Percentiles rank a stretch among this genome's conserved stretches.
phyloP scores from a whole-genome alignment of 176 grass and related monocot species.

The Bolboschoenus planiculmis region DNA sequence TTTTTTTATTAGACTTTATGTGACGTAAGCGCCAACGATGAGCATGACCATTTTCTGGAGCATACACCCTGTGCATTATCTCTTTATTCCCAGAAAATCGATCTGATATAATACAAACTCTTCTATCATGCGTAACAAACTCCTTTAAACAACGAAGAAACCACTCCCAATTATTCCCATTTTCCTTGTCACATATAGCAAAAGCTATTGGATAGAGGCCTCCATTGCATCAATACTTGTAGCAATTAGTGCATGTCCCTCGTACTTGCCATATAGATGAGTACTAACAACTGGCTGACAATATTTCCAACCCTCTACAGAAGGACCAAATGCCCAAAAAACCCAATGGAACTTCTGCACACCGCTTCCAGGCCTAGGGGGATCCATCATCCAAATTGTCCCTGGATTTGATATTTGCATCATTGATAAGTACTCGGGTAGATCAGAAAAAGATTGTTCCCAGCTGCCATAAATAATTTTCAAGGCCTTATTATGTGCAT shows the following conservation, averaged over 20 bases:
- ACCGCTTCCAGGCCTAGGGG: background rate
- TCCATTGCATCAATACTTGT: background rate
- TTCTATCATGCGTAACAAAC: background rate
- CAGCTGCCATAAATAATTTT: constrained; percentile 21
- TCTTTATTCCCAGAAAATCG: too few species aligned
- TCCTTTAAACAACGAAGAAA: background rate
- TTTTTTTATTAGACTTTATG: too few species aligned
- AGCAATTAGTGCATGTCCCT: background rate
- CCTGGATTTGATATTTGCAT: background rate
- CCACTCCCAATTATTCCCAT: constrained; percentile 10
- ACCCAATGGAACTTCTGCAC: background rate
- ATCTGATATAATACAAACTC: background rate
- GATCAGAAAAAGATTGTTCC: constrained; percentile 3
- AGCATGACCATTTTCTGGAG: too few species aligned
- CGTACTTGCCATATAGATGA: constrained; percentile 6
- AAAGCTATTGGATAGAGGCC: constrained; percentile 4
- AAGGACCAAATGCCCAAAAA: constrained; percentile 19
- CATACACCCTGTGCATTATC: too few species aligned
- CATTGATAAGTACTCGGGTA: background rate
- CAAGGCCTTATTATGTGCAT: background rate
- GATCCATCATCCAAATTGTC: background rate
- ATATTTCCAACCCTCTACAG: background rate
- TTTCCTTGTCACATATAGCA: background rate
- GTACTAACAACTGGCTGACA: background rate
- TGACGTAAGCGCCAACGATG: too few species aligned